Evolutionary conservation across 1,284 basidiomycete species (phyloP).

Genomic region (Mycosarcoma maydis): DNA sequence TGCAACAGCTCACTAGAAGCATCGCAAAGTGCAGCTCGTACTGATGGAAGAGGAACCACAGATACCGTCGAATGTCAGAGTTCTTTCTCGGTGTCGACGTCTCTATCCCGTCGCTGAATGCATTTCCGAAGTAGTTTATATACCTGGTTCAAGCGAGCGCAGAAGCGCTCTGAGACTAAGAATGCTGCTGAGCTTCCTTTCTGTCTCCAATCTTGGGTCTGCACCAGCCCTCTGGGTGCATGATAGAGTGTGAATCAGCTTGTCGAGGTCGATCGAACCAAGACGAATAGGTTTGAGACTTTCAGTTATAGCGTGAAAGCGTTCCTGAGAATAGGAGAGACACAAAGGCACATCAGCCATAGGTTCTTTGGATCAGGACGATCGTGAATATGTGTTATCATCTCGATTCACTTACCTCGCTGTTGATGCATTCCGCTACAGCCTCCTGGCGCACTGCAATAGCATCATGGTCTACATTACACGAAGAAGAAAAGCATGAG

Average conservation of each 20-base stretch:
- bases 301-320: constrained; percentile 76
- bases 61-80: too few relatives aligned
- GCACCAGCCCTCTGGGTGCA: constrained; percentile 15
- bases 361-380: too few relatives aligned
- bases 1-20: constrained; percentile 74
- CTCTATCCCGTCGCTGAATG: not conserved
- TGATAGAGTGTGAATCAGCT: constrained; percentile 73
- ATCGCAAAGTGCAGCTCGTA: constrained; percentile 74
- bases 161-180: constrained; percentile 77
- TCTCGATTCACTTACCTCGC: constrained; percentile 73
- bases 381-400: too few relatives aligned
- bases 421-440: constrained; percentile 75
- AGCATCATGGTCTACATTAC: constrained; percentile 73
- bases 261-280: constrained; percentile 81
- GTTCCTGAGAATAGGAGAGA: constrained; percentile 70
- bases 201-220: constrained; percentile 71
- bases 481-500: too few relatives aligned
- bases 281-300: constrained; percentile 75
- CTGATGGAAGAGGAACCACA: constrained; percentile 24
- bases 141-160: constrained; percentile 26
- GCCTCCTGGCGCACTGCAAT: constrained; percentile 79
- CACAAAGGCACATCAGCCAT: too few relatives aligned
- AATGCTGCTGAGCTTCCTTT: constrained; percentile 78
- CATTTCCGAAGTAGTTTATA: not conserved
- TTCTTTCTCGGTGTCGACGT: too few relatives aligned